phyloP scores from a whole-genome alignment of 805 yeast genomes.

The Starmera quercuum region DNA sequence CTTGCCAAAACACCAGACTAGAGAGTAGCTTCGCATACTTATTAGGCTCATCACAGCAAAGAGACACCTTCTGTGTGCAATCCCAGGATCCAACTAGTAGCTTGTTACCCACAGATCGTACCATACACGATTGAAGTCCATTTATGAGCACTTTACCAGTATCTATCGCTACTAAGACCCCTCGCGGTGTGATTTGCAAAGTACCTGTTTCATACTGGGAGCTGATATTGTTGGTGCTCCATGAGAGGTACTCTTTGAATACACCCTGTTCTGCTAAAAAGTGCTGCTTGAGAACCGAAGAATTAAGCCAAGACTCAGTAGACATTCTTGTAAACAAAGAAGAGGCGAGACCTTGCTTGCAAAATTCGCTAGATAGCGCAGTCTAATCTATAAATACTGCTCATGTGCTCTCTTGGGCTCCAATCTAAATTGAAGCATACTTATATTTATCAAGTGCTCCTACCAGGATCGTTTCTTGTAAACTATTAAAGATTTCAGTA shows the following conservation, averaged over 20 bases:
- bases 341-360: no score
- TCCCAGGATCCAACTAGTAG: neutral
- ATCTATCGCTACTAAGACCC: constrained; percentile 2
- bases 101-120: neutral
- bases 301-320: no score
- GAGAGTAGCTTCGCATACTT: constrained; percentile 36
- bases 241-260: constrained; percentile 10
- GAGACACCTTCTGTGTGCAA: constrained; percentile 1
- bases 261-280: constrained; percentile 10
- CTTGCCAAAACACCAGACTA: constrained; percentile 49
- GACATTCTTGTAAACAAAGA: no score
- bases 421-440: no score
- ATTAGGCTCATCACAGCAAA: constrained; percentile 15
- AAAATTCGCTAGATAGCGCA: no score
- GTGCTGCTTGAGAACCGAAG: no score
- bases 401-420: no score
- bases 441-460: no score
- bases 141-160: neutral
- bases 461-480: no score
- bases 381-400: no score
- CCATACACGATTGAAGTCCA: constrained; percentile 3
- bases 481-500: no score
- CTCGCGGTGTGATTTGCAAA: constrained; percentile 1
- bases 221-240: constrained; percentile 2
- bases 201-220: constrained; percentile 1